These are phyloP conservation scores for Chenopodium album DNA, from an alignment of 148 eudicot species.

Conservation along the genomic window DNA sequence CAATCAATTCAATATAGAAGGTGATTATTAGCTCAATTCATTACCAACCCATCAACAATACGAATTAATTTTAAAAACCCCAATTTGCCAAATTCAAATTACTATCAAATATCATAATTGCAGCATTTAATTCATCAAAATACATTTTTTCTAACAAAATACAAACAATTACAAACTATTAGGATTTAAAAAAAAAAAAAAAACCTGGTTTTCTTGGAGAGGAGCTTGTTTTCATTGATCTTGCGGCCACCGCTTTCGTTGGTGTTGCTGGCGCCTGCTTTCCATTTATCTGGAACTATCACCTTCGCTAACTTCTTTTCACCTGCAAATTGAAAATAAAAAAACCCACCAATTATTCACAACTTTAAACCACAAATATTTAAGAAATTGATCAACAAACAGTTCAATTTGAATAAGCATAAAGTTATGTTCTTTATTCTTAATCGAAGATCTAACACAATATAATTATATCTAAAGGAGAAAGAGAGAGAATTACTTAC, in stretches of 20 bases:
- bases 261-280: conserved; percentile 93
- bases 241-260: conserved; percentile 95
- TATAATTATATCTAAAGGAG: not conserved
- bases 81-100: no score
- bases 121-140: not conserved
- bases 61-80: not conserved
- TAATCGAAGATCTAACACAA: not conserved
- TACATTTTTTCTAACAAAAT: not conserved
- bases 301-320: conserved; percentile 90
- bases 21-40: not conserved
- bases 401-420: not conserved
- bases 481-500: conserved; percentile 35
- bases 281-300: conserved; percentile 98
- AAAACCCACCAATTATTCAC: not conserved
- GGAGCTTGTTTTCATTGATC: conserved; percentile 92
- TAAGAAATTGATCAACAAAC: no score
- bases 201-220: conserved; percentile 83
- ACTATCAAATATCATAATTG: not conserved
- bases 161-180: not conserved
- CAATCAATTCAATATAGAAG: not conserved
- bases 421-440: not conserved
- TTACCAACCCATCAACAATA: not conserved
- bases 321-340: conserved; percentile 39
- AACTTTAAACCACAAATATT: not conserved
- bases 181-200: not conserved